Conservation (phyloP, 2,329 filamentous ascomycete species). For the Tricladium varicosporioides region DNA sequence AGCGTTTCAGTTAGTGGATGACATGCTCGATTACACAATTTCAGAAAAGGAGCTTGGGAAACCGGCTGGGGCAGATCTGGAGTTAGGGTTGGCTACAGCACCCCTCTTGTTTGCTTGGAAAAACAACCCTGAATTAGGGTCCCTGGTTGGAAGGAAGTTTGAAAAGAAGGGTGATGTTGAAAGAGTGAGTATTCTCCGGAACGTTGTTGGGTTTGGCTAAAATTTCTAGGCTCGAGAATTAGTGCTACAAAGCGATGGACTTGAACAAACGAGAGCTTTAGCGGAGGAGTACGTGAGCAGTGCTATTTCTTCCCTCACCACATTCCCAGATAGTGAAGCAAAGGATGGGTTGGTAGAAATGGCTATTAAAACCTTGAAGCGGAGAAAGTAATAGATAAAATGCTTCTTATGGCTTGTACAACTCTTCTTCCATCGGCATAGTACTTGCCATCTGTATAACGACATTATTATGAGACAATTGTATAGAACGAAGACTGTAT, state of each 20-base stretch:
- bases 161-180: constrained; percentile 77
- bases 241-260: constrained; percentile 78
- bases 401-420: constrained; percentile 6
- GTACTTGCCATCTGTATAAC: constrained; percentile 19
- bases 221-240: constrained; percentile 75
- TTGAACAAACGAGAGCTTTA: constrained; percentile 87
- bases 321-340: constrained; percentile 91
- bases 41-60: constrained; percentile 85
- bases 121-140: constrained; percentile 77
- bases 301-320: constrained; percentile 78
- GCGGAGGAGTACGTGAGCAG: constrained; percentile 89
- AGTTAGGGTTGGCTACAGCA: constrained; percentile 89
- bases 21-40: constrained; percentile 95
- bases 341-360: constrained; percentile 90
- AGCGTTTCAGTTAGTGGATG: constrained; percentile 96
- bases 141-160: constrained; percentile 90
- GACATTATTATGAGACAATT: constrained; percentile 1
- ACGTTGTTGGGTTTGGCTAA: background rate
- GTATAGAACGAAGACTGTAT: constrained; percentile 14
- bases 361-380: constrained; percentile 86
- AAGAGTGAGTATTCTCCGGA: constrained; percentile 57
- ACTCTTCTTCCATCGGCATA: constrained; percentile 16
- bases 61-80: constrained; percentile 89
- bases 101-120: constrained; percentile 96
- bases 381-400: constrained; percentile 64